Evolutionary conservation across 768 basidiomycete species (phyloP), one percentile per base, ranked within the genome.

Genomic region (Lactarius sanguifluus): DNA sequence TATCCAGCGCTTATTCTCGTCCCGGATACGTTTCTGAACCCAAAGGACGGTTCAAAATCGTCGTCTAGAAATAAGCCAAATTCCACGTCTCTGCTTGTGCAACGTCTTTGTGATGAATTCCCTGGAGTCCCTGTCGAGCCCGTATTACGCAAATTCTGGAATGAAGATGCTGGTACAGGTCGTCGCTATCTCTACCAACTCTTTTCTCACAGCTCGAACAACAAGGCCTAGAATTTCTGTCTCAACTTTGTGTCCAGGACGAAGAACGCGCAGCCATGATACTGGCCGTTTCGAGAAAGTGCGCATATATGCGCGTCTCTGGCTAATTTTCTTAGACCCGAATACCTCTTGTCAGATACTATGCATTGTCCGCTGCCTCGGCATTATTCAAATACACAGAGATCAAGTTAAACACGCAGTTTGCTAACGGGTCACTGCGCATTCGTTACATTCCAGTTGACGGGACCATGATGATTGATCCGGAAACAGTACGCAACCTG

Each of bases 381-480:
- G 96, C 95, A 0, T 79, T 98, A 18, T 94, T 98, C 82, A 94
- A 93, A 75, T 86, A 92, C 71, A 82, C 89, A 25, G 92, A 96
- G 73, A 76, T 77, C 2, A 83, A 84, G 59, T 76, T 90, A 60
- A 90, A 91, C 69, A 85, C 83, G 0, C 83, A 86, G 16, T 98
- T 91, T 74, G 82, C 91, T 1, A 75, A 82, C 0, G 80, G 78
- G 4, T 92, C 92, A 10, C 79, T 94, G 28, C 83, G 87, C 40
- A 92, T 94, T 62, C 82, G 85, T 25, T 95, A 90, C 72, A 79
- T 85, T 1, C 85, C 91, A 2, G 87, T 91, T 0, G 92, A 96
- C 74, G 96, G 96, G 0, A 96, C 93, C 0, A 92, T 98, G 90
- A 84, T 97, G 83, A 90, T 99, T 69, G 97, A 98, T 73, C 83